Evolutionary conservation across 1,284 basidiomycete genomes (phyloP).

Genomic region (Marasmius oreades): DNA sequence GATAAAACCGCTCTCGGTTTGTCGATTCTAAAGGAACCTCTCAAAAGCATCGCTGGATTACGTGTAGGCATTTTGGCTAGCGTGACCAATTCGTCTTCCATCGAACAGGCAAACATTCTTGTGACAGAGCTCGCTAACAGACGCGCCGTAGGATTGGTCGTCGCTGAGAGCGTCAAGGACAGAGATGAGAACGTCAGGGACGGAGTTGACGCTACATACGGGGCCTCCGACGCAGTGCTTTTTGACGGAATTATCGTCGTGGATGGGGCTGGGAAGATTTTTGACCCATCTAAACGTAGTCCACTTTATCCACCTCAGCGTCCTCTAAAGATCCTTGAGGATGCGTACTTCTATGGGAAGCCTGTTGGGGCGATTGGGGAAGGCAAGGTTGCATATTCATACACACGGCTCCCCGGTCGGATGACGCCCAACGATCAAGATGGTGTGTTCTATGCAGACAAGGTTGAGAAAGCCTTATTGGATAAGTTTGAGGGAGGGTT

Average conservation of each 20-base stretch:
- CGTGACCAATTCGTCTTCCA: slow-evolving; percentile 2
- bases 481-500: slow-evolving; percentile 7
- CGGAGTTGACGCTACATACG: slow-evolving; percentile 6
- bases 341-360: slow-evolving; percentile 8
- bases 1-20: slow-evolving; percentile 2
- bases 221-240: not conserved
- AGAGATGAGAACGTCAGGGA: too few species aligned
- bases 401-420: not conserved
- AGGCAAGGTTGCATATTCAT: not conserved
- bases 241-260: slow-evolving; percentile 9
- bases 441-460: not conserved
- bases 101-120: not conserved
- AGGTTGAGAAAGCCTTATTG: not conserved
- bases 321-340: slow-evolving; percentile 6
- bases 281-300: not conserved
- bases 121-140: not conserved
- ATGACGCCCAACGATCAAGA: not conserved
- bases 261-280: slow-evolving; percentile 1
- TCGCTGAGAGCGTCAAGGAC: slow-evolving; percentile 8
- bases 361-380: slow-evolving; percentile 1
- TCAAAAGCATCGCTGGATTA: slow-evolving; percentile 4
- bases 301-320: slow-evolving; percentile 4
- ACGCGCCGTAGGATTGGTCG: slow-evolving; percentile 1
- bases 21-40: slow-evolving; percentile 6
- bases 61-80: slow-evolving; percentile 6